Base-by-base conservation (phyloP, 768 basidiomycete species). In the Kwoniella sp. region DNA sequence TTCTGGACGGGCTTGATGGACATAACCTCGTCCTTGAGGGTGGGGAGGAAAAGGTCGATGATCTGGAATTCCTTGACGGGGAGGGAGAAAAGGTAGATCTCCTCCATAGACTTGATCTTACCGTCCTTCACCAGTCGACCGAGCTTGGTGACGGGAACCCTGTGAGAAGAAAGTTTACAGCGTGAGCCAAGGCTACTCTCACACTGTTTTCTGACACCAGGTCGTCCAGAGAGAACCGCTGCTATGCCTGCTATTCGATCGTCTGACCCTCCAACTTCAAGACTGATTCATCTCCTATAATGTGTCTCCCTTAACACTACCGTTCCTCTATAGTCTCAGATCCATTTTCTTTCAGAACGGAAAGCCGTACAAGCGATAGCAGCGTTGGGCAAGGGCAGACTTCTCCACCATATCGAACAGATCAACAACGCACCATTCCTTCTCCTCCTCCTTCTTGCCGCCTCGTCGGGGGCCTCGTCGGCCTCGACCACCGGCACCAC, bases 1-100 rank as follows among this genome's bases (percentile, higher is more conserved):
- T 99, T 99, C 84, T 98, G 96, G 60, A 99, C 96, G 72, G 96
- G 96, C 89, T 93, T 93, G 81, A 99, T 98, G 82, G 94, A 95
- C 96, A 99, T 99, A 71, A 99, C 96, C 72, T 79, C 72, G 79
- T 82, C 96, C 86, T 99, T 99, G 83, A 99, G 90, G 81, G 91
- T 91, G 74, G 96, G 96, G 52, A 98, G 87, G 91, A 99, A 97
- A 82, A 89, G 88, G 85, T 99, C 96, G 85, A 99, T 90, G 83
- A 99, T 96, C 83, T 99, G 96, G 86, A 84, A 98, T 83, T 99
- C 96, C 84, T 98, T 99, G 83, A 99, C 90, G 65, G 95, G 94
- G 69, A 99, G 90, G 26, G 96, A 99, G 88, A 98, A 99, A 79
- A 99, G 93, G 84, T 98, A 99, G 83, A 98, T 97, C 81, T 99